A percentile compares a stretch with the other conserved stretches of the same genome.
These are phyloP conservation scores for Lentinula sp. DNA, from an alignment of 768 basidiomycete species.

Conservation along the genomic window DNA sequence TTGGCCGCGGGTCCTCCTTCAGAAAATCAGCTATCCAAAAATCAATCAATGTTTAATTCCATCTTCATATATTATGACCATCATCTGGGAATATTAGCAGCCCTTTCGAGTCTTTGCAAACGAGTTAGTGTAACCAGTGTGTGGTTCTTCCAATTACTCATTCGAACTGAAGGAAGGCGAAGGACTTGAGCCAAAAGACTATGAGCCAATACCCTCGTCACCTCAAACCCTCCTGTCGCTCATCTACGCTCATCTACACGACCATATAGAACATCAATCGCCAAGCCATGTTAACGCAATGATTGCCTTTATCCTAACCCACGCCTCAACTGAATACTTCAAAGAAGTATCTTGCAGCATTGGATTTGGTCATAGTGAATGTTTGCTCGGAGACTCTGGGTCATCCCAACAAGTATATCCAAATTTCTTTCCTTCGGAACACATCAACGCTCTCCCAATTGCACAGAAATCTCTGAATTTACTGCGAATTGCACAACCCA, in stretches of 20 bases:
- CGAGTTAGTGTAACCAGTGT: conserved; percentile 36
- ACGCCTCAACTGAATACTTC: conserved; percentile 59
- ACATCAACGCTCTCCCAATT: conserved; percentile 49
- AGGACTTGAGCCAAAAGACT: conserved; percentile 25
- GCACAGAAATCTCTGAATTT: conserved; percentile 68
- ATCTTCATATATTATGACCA: conserved; percentile 46
- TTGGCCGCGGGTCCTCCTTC: conserved; percentile 35
- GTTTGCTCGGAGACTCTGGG: conserved; percentile 21
- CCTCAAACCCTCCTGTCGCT: conserved; percentile 50
- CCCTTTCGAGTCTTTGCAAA: conserved; percentile 52
- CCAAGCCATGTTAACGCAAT: conserved; percentile 40
- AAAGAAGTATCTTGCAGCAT: conserved; percentile 51
- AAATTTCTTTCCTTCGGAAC: conserved; percentile 48
- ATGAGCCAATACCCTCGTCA: conserved; percentile 34
- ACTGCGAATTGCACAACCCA: conserved; percentile 56
- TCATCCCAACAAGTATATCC: conserved; percentile 45
- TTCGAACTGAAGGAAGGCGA: not conserved
- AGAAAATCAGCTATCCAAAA: conserved; percentile 12
- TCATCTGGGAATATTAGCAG: conserved; percentile 41
- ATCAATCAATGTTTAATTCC: conserved; percentile 25
- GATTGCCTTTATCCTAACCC: conserved; percentile 63
- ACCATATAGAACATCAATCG: conserved; percentile 50
- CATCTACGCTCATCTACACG: conserved; percentile 52
- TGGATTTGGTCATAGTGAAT: conserved; percentile 32
- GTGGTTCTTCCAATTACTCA: not conserved